phyloP scores from a whole-genome alignment of 2,329 filamentous ascomycete species.

The Ascosphaera pollenicola region DNA sequence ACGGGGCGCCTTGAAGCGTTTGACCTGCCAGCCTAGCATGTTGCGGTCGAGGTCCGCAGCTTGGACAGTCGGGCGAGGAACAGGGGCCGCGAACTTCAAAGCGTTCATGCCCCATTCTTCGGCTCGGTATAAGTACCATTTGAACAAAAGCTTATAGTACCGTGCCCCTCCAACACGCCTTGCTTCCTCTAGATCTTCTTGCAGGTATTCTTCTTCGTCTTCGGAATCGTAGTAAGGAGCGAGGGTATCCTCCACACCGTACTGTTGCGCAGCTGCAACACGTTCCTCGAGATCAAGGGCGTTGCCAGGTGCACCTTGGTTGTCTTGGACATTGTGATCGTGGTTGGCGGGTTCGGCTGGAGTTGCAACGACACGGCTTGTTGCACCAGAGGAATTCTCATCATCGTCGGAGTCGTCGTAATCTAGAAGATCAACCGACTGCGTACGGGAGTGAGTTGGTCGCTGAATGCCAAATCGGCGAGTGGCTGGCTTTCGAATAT shows the following conservation, averaged over 20 bases:
- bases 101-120: conserved; percentile 23
- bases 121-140: conserved; percentile 27
- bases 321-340: conserved; percentile 19
- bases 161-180: conserved; percentile 52
- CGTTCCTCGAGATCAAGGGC: conserved; percentile 63
- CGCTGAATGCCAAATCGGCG: conserved; percentile 83
- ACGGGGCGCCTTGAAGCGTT: conserved; percentile 73
- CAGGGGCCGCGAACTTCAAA: conserved; percentile 31
- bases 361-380: conserved; percentile 7
- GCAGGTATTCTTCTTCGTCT: conserved; percentile 55
- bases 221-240: conserved; percentile 84
- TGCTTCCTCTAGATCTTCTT: conserved; percentile 57
- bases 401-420: conserved; percentile 50
- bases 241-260: conserved; percentile 43
- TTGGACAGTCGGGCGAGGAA: conserved; percentile 25
- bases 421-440: conserved; percentile 54
- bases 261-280: conserved; percentile 37
- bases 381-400: conserved; percentile 10
- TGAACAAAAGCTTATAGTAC: conserved; percentile 43
- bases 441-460: conserved; percentile 50
- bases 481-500: conserved; percentile 80
- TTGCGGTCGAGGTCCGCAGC: too few relatives aligned
- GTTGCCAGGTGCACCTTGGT: conserved; percentile 24
- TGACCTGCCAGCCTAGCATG: too few relatives aligned
- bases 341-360: conserved; percentile 4